Conservation (phyloP, 2,329 filamentous ascomycete genomes). For the Cladosporium colombiae region DNA sequence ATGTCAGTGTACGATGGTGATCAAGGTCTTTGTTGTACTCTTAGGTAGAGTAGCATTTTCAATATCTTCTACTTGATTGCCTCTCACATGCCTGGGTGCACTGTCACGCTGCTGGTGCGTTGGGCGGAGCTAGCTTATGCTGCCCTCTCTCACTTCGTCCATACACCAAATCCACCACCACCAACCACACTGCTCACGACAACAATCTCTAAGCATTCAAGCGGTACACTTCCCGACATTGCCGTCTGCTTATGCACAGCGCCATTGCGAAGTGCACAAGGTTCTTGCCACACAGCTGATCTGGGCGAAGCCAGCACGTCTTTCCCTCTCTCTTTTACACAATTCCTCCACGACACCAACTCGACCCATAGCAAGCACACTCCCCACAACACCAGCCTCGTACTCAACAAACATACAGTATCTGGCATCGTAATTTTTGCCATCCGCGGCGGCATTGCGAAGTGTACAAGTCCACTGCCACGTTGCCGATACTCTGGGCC, state of each 20-base stretch:
- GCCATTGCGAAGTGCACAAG: too few relatives aligned
- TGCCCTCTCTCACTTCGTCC: not conserved
- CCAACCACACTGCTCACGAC: not conserved
- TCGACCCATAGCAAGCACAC: too few relatives aligned
- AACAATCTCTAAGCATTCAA: not conserved
- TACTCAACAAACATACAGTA: too few relatives aligned
- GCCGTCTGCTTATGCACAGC: not conserved
- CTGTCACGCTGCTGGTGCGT: not conserved
- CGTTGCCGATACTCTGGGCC: not conserved
- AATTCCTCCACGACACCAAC: not conserved
- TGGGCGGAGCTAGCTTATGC: too few relatives aligned
- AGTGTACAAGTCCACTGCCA: too few relatives aligned
- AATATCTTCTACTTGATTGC: not conserved
- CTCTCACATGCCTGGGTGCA: not conserved
- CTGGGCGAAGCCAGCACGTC: not conserved
- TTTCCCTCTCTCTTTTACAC: not conserved
- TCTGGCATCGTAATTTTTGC: too few relatives aligned
- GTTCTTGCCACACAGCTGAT: not conserved
- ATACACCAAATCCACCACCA: not conserved
- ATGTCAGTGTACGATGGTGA: not conserved
- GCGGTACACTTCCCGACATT: not conserved
- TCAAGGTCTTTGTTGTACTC: not conserved
- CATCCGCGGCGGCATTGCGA: too few relatives aligned
- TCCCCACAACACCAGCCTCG: too few relatives aligned
- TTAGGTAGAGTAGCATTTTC: constrained; percentile 2